These are phyloP conservation scores for Paraphoma chrysanthemicola DNA, from an alignment of 2,329 filamentous ascomycete species.

Conservation along the genomic window DNA sequence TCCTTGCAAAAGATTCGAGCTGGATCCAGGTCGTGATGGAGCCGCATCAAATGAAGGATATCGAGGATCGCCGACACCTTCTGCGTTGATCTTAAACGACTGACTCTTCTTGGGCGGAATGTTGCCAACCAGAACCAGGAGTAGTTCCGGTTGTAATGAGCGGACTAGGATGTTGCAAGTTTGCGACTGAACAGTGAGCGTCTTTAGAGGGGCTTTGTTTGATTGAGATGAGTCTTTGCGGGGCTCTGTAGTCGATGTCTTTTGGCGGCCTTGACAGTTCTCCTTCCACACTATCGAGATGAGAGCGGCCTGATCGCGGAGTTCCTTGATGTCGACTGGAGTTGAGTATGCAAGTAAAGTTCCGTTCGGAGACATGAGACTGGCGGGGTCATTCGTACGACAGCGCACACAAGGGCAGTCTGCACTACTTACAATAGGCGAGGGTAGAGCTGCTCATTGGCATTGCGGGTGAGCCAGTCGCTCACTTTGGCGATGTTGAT, in stretches of 20 bases:
- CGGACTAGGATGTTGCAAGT: constrained; percentile 56
- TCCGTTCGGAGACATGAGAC: constrained; percentile 60
- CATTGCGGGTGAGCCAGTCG: constrained; percentile 54
- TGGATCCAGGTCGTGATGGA: constrained; percentile 10
- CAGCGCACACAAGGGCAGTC: neutral
- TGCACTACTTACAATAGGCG: constrained; percentile 50
- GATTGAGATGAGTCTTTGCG: constrained; percentile 16
- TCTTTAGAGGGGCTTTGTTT: constrained; percentile 43
- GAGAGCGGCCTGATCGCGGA: constrained; percentile 58
- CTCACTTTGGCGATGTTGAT: constrained; percentile 54
- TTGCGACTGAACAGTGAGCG: constrained; percentile 56
- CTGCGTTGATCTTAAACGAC: constrained; percentile 53
- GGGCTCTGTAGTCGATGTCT: constrained; percentile 13
- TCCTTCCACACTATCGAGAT: constrained; percentile 60
- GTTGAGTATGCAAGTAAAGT: constrained; percentile 58
- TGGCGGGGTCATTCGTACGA: constrained; percentile 17
- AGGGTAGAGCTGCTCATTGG: constrained; percentile 52
- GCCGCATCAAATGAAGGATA: constrained; percentile 40
- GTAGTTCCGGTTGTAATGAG: constrained; percentile 53
- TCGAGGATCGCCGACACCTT: constrained; percentile 49
- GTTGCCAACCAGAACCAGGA: constrained; percentile 57
- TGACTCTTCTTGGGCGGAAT: constrained; percentile 51
- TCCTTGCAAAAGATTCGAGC: constrained; percentile 8
- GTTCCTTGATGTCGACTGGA: constrained; percentile 56
- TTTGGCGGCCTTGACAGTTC: constrained; percentile 34